Conservation (phyloP, 2,329 filamentous ascomycete species). For the Teratosphaeria pseudoeucalypti region DNA sequence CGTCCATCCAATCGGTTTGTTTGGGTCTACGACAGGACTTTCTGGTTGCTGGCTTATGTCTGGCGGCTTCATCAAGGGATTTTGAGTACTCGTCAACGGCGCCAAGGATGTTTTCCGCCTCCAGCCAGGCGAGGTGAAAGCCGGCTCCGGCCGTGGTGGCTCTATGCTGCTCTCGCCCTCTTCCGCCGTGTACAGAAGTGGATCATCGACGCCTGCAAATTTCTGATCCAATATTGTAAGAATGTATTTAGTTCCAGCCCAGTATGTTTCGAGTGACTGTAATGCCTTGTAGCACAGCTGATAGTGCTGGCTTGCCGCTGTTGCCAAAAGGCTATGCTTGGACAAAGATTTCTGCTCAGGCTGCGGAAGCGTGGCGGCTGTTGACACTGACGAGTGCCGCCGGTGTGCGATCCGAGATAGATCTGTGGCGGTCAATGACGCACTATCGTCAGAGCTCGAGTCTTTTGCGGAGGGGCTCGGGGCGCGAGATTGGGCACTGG, state of each 20-base stretch:
- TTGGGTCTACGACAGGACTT: conserved; percentile 40
- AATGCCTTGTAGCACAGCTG: conserved; percentile 77
- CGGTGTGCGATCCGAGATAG: conserved; percentile 24
- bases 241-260: conserved; percentile 81
- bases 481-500: conserved; percentile 36
- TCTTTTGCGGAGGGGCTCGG: conserved; percentile 32
- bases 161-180: conserved; percentile 66
- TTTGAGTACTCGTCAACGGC: conserved; percentile 25
- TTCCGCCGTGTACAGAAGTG: conserved; percentile 53
- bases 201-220: conserved; percentile 76
- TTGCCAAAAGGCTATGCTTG: conserved; percentile 67
- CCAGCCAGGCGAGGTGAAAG: conserved; percentile 44
- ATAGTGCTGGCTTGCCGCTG: conserved; percentile 77
- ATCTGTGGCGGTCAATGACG: conserved; percentile 34
- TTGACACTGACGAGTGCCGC: not conserved
- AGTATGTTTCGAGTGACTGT: conserved; percentile 70
- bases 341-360: conserved; percentile 31
- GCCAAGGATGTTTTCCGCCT: conserved; percentile 36
- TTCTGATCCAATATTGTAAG: conserved; percentile 79
- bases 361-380: not conserved
- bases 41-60: conserved; percentile 21
- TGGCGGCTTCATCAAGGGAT: conserved; percentile 5
- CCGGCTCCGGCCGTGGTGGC: conserved; percentile 36
- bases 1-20: conserved; percentile 60
- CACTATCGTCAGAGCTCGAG: not conserved